phyloP scores from a whole-genome alignment of 2,329 filamentous ascomycete species.

The Sporothrix pseudoabietina region DNA sequence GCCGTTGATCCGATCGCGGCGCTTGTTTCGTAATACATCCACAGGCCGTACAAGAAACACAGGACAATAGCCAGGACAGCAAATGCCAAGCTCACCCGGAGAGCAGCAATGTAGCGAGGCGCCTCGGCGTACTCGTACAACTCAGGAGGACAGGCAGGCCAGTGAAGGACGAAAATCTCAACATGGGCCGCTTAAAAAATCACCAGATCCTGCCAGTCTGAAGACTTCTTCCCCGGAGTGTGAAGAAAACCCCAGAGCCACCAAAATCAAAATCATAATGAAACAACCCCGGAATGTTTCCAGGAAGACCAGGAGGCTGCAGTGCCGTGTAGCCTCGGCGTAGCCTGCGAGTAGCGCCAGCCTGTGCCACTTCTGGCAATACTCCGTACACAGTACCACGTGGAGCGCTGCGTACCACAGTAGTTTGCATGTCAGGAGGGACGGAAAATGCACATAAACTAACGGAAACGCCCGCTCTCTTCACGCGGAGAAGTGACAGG shows the following conservation, averaged over 20 bases:
- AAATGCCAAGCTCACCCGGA: not conserved
- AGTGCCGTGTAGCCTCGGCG: not conserved
- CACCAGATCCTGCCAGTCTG: not conserved
- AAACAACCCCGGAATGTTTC: slow-evolving; percentile 9
- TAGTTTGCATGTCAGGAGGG: not conserved
- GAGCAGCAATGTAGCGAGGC: slow-evolving; percentile 29
- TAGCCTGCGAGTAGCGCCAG: not conserved
- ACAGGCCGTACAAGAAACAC: not conserved
- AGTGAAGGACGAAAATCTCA: not conserved
- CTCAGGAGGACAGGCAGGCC: not conserved
- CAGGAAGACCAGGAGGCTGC: not conserved
- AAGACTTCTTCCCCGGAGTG: not conserved
- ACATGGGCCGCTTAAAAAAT: not conserved
- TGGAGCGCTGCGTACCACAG: not conserved
- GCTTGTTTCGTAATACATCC: not conserved
- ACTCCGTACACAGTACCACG: too few relatives aligned
- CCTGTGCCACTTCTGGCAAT: too few relatives aligned
- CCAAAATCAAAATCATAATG: not conserved
- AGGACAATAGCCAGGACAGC: not conserved
- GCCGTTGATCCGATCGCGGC: not conserved
- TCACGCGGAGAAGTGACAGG: not conserved
- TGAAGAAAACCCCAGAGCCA: not conserved
- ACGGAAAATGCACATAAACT: not conserved
- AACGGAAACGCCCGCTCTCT: not conserved
- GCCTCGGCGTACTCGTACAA: slow-evolving; percentile 28